These are phyloP conservation scores for Cornus florida DNA, from an alignment of 148 eudicot species.

Conservation along the genomic window DNA sequence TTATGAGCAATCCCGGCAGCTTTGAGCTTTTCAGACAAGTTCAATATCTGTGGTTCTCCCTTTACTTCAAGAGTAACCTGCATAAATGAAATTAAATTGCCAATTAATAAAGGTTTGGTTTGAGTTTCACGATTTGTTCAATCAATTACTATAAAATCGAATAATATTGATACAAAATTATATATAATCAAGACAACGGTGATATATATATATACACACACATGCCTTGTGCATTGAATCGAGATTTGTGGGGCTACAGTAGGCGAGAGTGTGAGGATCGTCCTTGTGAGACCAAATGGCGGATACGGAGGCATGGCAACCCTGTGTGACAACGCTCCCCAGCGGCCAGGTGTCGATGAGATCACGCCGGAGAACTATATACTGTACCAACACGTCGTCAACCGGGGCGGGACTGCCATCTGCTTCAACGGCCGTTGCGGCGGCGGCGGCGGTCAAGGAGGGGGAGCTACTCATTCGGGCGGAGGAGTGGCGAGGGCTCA, in stretches of 20 bases:
- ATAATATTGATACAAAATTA: too few relatives aligned
- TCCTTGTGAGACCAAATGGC: slow-evolving; percentile 77
- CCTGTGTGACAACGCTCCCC: slow-evolving; percentile 81
- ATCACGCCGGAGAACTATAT: slow-evolving; percentile 80
- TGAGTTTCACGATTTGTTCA: too few relatives aligned
- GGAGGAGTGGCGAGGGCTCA: too few relatives aligned
- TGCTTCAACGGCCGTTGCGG: too few relatives aligned
- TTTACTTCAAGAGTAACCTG: slow-evolving; percentile 95
- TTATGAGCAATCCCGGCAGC: slow-evolving; percentile 58
- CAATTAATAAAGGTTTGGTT: too few relatives aligned
- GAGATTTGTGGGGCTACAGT: slow-evolving; percentile 54
- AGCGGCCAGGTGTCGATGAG: slow-evolving; percentile 77
- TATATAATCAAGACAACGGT: too few relatives aligned
- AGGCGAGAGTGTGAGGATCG: slow-evolving; percentile 53
- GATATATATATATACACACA: too few relatives aligned
- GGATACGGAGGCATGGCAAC: slow-evolving; percentile 86
- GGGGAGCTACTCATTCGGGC: too few relatives aligned
- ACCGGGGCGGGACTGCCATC: too few relatives aligned
- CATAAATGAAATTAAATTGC: background rate
- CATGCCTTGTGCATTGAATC: slow-evolving; percentile 84
- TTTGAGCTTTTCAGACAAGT: slow-evolving; percentile 70
- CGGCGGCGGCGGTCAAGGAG: too few relatives aligned
- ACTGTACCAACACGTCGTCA: slow-evolving; percentile 60
- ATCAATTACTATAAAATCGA: too few relatives aligned
- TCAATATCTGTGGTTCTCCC: slow-evolving; percentile 69